These are phyloP conservation scores for Ascochyta lentis DNA, from an alignment of 2,329 filamentous ascomycete genomes.

Conservation along the genomic window DNA sequence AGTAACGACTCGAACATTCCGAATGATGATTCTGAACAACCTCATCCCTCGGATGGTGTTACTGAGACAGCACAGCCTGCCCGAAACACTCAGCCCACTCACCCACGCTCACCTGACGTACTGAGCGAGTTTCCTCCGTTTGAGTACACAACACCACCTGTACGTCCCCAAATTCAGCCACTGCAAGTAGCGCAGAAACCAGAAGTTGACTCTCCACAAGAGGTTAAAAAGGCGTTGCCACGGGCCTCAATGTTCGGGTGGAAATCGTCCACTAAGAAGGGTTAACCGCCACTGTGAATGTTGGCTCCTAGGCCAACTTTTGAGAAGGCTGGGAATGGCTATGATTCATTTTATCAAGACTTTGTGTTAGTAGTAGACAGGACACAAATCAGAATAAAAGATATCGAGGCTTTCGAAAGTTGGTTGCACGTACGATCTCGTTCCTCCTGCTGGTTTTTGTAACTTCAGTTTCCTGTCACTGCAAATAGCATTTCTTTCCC, in stretches of 20 bases:
- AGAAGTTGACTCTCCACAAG: neutral
- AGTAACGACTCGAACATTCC: neutral
- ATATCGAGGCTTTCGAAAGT: neutral
- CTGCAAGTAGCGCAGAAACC: neutral
- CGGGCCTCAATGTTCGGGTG: neutral
- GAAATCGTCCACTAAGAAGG: neutral
- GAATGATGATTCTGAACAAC: neutral
- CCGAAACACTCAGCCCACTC: neutral
- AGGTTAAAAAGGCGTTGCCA: neutral
- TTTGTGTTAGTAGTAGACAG: neutral
- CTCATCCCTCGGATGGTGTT: neutral
- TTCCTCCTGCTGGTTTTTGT: neutral
- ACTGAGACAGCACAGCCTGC: neutral
- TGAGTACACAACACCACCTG: neutral
- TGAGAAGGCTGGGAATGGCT: neutral
- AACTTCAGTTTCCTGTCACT: neutral
- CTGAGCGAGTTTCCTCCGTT: conserved; percentile 1
- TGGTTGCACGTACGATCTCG: neutral
- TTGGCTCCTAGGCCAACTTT: neutral
- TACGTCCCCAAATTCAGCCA: neutral
- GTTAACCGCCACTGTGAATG: neutral
- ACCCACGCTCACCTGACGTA: neutral
- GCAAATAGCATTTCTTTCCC: neutral
- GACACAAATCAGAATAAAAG: neutral
- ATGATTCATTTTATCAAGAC: neutral